Evolutionary conservation across 2,329 filamentous ascomycete species (phyloP), one percentile per base, ranked within the genome.

Genomic region (Penicillium sp.): DNA sequence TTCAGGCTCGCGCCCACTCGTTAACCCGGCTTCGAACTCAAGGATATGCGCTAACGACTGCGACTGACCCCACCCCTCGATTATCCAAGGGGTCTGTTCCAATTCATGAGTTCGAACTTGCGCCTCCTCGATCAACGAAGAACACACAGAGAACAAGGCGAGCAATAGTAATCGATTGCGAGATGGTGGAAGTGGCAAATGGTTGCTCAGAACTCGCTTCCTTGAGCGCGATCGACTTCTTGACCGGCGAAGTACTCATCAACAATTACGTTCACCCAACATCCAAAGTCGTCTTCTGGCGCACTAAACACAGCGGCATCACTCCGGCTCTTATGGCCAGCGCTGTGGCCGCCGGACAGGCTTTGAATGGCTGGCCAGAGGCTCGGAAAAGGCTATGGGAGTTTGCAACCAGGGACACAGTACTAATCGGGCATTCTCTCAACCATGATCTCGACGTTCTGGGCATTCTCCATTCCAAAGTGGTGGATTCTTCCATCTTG

Each of bases 401-500:
- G 14, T 58, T 64, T 39, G 64, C 72, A 21, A 69, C 75, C 43
- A 41, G 44, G 0, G 39, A 68, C 6, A 78, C 75, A 0, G 62
- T 78, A 2, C 51, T 78, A 6, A 53, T 77, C 7, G 75, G 75
- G 1, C 75, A 78, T 35, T 56, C 68, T 3, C 53, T 77, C 3
- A 42, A 70, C 5, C 52, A 72, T 36, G 74, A 78, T 41, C 54
- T 78, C 0, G 53, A 63, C 5, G 64, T 65, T 2, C 53, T 78
- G 9, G 61, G 68, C 3, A 64, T 76, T 7, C 47, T 63, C 0
- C 73, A 77, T 45, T 30, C 42, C 1, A 59, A 53, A 13, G 57
- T 75, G 13, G 64, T 78, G 4, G 75, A 78, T 39, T 67, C 72
- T 1, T 54, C 54, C 0, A 63, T 74, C 9, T 39, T 76, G 21